Conservation (phyloP, 345 rosid species). For the Salix caprea region DNA sequence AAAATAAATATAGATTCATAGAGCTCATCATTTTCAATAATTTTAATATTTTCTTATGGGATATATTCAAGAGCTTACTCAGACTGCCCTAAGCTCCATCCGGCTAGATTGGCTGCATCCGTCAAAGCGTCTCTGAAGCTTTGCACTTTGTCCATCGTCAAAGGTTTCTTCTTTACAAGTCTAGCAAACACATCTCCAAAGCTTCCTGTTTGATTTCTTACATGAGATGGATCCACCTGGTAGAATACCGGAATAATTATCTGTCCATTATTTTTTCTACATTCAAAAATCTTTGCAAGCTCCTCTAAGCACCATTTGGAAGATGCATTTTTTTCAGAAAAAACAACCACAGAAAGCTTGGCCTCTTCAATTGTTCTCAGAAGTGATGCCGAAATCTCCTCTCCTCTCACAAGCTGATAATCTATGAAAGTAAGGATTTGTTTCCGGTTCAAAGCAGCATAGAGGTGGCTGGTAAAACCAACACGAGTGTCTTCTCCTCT, state of each 20-base stretch:
- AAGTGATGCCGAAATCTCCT: background rate
- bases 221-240: background rate
- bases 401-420: background rate
- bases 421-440: background rate
- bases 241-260: background rate
- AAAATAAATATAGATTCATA: too few relatives aligned
- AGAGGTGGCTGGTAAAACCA: background rate
- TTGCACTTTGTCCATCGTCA: too few relatives aligned
- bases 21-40: too few relatives aligned
- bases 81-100: too few relatives aligned
- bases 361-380: background rate
- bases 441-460: background rate
- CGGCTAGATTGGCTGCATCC: too few relatives aligned
- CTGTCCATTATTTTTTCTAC: background rate
- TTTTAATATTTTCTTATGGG: too few relatives aligned
- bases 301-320: background rate
- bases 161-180: background rate
- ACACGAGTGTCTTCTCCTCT: background rate
- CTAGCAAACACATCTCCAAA: background rate
- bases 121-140: too few relatives aligned
- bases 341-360: background rate
- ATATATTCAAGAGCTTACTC: too few relatives aligned
- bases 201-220: background rate
- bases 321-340: background rate
- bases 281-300: background rate